Percentiles rank a stretch among this genome's conserved stretches.
phyloP scores from a whole-genome alignment of 768 basidiomycete genomes.

The Leccinum rimulosum region DNA sequence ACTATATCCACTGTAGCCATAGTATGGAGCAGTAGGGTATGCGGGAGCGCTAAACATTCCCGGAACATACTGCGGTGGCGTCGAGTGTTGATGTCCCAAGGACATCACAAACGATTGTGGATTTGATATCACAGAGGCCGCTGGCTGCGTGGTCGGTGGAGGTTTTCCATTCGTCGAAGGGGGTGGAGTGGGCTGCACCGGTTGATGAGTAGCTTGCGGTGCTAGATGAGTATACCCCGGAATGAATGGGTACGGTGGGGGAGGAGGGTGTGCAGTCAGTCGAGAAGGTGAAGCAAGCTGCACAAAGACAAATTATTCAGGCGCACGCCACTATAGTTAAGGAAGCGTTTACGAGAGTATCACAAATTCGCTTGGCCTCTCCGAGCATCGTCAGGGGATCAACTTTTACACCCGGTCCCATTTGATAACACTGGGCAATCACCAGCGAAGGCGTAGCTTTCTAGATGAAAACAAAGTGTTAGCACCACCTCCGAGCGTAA shows the following conservation, averaged over 20 bases:
- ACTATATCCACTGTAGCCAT: conserved; percentile 46
- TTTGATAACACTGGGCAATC: conserved; percentile 77
- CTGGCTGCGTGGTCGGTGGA: conserved; percentile 31
- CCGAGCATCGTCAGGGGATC: conserved; percentile 72
- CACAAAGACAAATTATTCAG: conserved; percentile 13
- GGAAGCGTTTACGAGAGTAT: conserved; percentile 55
- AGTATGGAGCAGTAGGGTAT: conserved; percentile 66
- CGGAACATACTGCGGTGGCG: conserved; percentile 43
- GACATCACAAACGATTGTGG: conserved; percentile 73
- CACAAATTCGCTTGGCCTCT: conserved; percentile 77
- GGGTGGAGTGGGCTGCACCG: conserved; percentile 36
- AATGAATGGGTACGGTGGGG: conserved; percentile 50
- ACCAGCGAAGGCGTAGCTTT: conserved; percentile 65
- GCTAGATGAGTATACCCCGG: conserved; percentile 36
- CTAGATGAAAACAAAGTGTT: conserved; percentile 23
- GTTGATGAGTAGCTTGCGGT: conserved; percentile 31
- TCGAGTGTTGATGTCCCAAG: conserved; percentile 52
- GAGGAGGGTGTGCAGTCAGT: conserved; percentile 64
- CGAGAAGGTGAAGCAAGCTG: conserved; percentile 76
- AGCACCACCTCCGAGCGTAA: conserved; percentile 8
- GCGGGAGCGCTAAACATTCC: conserved; percentile 33
- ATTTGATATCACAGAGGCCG: conserved; percentile 60
- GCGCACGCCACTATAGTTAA: not conserved
- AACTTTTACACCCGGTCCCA: conserved; percentile 64
- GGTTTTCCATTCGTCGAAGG: conserved; percentile 35